Base-by-base conservation (phyloP, 805 yeast species). In the Tetrapisispora pingtungensis region DNA sequence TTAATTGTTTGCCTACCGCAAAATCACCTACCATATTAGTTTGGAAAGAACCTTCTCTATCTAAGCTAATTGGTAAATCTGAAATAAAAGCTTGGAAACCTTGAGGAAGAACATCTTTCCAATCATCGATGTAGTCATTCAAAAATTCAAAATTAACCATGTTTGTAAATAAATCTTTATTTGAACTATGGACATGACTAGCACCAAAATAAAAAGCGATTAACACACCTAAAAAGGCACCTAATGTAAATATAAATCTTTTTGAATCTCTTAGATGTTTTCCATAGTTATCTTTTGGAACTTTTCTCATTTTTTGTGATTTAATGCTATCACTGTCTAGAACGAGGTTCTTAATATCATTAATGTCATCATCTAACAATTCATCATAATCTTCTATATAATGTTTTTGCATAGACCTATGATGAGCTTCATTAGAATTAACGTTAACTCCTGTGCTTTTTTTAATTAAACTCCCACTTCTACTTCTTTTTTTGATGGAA, bases 1-100 rank as follows among this genome's bases (percentile, higher is more conserved):
- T 66, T 71, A 90, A 65, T 36, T 73, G 66, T 52, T 72, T 75
- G 1, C 98, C 98, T 15, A 88, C 95, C 0, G 93, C 86, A 67
- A 93, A 93, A 40, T 89, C 79, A 48, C 87, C 95, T 6, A 87
- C 76, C 5, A 83, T 71, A 33, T 81, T 81, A 15, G 40, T 24
- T 32, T 57, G 58, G 12, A 48, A 38, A 4, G 54, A 46, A 8
- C 47, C 45, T 8, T 36, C 42, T 1, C 56, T 40, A 4, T 50
- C 50, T 34, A 50, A 49, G 1, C 53, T 52, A 18, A 46, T 45
- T 36, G 64, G 68, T n/a, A 78, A 65, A 44, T 79, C 82, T 18
- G 71, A 67, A 30, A 89, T 65, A 34, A 85, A 75, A 7, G 74
- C 68, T 42, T 77, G 74, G 14, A 89, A 56, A 1, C 81, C 70